phyloP scores from a whole-genome alignment of 805 yeast genomes.

The Hanseniaspora taiwanica region DNA sequence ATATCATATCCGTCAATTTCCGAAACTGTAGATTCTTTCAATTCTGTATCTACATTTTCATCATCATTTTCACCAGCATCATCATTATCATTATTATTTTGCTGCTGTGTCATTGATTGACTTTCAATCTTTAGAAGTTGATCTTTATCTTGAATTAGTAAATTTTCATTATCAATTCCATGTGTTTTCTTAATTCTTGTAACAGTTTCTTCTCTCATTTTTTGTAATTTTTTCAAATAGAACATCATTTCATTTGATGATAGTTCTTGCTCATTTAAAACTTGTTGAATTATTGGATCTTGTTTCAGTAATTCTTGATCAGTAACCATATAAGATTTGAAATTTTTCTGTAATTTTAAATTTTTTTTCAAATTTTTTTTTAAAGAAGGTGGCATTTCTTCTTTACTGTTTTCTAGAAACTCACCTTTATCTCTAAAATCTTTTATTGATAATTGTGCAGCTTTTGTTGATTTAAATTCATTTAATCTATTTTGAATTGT shows the following conservation, averaged over 20 bases:
- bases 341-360: slow-evolving; percentile 24
- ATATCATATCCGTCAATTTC: slow-evolving; percentile 23
- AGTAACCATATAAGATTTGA: slow-evolving; percentile 20
- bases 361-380: slow-evolving; percentile 45
- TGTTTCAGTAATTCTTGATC: slow-evolving; percentile 27
- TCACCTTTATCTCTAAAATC: slow-evolving; percentile 43
- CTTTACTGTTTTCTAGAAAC: slow-evolving; percentile 22
- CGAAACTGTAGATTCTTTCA: slow-evolving; percentile 2
- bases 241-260: slow-evolving; percentile 33
- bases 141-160: too few relatives aligned
- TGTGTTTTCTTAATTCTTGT: slow-evolving; percentile 18
- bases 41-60: slow-evolving; percentile 9
- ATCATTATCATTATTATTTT: slow-evolving; percentile 3
- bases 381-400: slow-evolving; percentile 75
- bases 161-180: slow-evolving; percentile 18
- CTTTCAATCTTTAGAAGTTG: too few relatives aligned
- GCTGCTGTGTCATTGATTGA: too few relatives aligned
- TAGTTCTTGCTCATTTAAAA: slow-evolving; percentile 31
- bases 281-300: slow-evolving; percentile 32
- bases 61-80: slow-evolving; percentile 7
- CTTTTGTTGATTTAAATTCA: slow-evolving; percentile 69
- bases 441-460: slow-evolving; percentile 60
- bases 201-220: slow-evolving; percentile 17
- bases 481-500: slow-evolving; percentile 82
- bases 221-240: slow-evolving; percentile 21